Conservation (phyloP, 2,329 filamentous ascomycete genomes). For the Exophiala aquamarina region DNA sequence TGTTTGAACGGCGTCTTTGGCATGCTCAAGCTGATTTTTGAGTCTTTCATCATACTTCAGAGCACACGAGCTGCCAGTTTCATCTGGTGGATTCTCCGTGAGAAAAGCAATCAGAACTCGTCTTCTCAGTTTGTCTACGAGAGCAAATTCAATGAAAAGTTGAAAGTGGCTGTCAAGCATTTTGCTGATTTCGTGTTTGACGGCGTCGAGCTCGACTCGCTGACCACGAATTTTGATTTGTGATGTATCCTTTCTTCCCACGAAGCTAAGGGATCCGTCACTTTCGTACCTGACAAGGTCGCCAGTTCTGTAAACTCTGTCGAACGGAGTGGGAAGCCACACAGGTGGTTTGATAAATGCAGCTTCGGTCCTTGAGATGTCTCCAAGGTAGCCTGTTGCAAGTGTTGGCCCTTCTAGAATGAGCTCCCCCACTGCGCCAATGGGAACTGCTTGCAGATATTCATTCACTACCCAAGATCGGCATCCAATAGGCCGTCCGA, state of each 20-base stretch:
- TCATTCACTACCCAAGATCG: constrained; percentile 43
- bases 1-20: no score
- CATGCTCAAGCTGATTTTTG: no score
- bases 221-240: constrained; percentile 28
- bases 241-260: constrained; percentile 28
- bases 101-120: no score
- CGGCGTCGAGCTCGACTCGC: constrained; percentile 21
- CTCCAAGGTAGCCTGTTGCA: constrained; percentile 45
- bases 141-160: no score
- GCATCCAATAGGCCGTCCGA: constrained; percentile 36
- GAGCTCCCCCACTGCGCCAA: constrained; percentile 50
- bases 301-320: constrained; percentile 39
- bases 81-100: no score
- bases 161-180: no score
- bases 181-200: constrained; percentile 12
- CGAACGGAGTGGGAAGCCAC: constrained; percentile 30
- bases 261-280: constrained; percentile 30
- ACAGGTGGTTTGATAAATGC: constrained; percentile 36
- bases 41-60: no score
- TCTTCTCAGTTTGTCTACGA: no score
- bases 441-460: constrained; percentile 38
- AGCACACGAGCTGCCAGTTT: no score
- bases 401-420: constrained; percentile 48
- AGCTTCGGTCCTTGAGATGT: constrained; percentile 35
- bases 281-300: constrained; percentile 39